Base-by-base conservation (phyloP, 2,329 filamentous ascomycete species). In the Scedosporium dehoogii region DNA sequence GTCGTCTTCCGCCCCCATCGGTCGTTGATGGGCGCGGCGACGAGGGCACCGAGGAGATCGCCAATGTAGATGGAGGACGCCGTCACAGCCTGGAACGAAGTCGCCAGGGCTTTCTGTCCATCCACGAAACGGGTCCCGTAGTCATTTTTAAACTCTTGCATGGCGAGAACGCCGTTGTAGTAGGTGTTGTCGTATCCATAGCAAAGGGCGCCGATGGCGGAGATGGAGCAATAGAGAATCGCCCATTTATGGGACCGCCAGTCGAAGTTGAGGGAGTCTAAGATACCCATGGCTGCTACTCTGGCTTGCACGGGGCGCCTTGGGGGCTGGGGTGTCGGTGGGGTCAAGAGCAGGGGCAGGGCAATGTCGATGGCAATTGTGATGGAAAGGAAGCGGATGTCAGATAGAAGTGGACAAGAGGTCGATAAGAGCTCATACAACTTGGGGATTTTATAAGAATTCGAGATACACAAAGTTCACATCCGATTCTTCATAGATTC, bases 1-100 rank as follows among this genome's bases (percentile, higher is more conserved):
- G 73, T 72, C 1, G 67, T 65, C 59, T 72, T 73, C 18, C 73
- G 70, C 23, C 74, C 74, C 63, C 68, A 71, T 38, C 63, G 59
- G 57, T 75, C 73, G 64, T 75, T 76, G 64, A 75, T 70, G 6
- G 72, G 73, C 2, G 73, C 73, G 10, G 73, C 68, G 4, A 66
- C 42, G 4, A 75, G 64, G 5, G 74, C 70, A 42, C 74, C 74
- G 33, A 74, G 58, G 0, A 74, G 66, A 58, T 76, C 74, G n/a
- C 74, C 74, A 14, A 76, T 71, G 63, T 75, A 73, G 66, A 76
- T 75, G 57, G 71, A 70, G 10, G 72, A 74, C 6, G 73, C 70
- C 3, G 73, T 73, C 14, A 75, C 63, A 6, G 74, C 72, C 23
- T 69, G 67, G 61, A 70, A 70, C 16, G 69, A 69, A 7, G 69